Evolutionary conservation across 2,329 filamentous ascomycete genomes (phyloP).

Genomic region (Fusarium ambrosium): DNA sequence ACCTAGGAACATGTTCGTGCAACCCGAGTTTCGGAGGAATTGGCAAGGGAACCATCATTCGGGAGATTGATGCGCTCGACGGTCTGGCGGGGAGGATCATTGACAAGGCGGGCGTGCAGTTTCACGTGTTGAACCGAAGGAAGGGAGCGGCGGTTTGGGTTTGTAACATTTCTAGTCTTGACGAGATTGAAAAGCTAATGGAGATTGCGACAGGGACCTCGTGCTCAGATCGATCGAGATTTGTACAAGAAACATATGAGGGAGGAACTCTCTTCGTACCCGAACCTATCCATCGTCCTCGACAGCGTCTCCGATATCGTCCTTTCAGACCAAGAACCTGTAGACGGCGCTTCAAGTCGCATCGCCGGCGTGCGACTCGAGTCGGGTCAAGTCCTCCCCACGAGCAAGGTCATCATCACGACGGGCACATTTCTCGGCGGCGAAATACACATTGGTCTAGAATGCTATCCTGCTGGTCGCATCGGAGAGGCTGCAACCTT

Average conservation of each 20-base stretch:
- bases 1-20: conserved; percentile 95
- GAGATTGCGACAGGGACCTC: conserved; percentile 71
- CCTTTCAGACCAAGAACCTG: conserved; percentile 58
- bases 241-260: conserved; percentile 93
- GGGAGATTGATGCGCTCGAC: conserved; percentile 95
- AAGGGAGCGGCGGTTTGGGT: conserved; percentile 97
- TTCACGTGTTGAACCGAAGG: conserved; percentile 86
- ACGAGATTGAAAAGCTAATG: background rate
- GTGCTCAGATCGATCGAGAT: conserved; percentile 93
- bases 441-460: conserved; percentile 94
- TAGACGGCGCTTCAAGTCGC: conserved; percentile 69
- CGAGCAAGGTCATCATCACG: conserved; percentile 89
- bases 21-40: conserved; percentile 99
- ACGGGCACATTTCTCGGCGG: conserved; percentile 96
- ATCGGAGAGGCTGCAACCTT: conserved; percentile 96
- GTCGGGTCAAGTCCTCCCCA: conserved; percentile 85
- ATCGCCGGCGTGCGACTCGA: conserved; percentile 90
- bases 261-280: conserved; percentile 83
- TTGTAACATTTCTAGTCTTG: conserved; percentile 35
- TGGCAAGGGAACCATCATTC: conserved; percentile 95
- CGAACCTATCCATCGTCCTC: conserved; percentile 83
- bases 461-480: conserved; percentile 86
- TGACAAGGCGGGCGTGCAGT: conserved; percentile 95
- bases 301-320: conserved; percentile 95
- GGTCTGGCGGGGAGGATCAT: conserved; percentile 89